Conservation (phyloP, 164 flowering plant genomes). For the Vitis riparia region DNA sequence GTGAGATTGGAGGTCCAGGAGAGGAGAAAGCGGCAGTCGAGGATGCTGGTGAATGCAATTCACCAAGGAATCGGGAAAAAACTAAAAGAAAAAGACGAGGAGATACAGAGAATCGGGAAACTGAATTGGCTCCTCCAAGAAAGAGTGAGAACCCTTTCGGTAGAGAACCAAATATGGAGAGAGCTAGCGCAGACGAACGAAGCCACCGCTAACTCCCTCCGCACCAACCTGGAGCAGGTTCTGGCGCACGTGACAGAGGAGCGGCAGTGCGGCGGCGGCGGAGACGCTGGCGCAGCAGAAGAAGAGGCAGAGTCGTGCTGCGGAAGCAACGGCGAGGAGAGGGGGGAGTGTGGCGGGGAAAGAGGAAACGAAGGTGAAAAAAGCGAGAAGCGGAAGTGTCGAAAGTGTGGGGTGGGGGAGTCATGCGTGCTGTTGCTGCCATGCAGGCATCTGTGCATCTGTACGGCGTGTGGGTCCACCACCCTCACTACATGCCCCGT, state of each 20-base stretch:
- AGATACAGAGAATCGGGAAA: conserved; percentile 39
- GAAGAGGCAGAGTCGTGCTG: conserved; percentile 51
- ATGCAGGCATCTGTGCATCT: conserved; percentile 62
- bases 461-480: conserved; percentile 45
- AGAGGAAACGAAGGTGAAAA: conserved; percentile 5
- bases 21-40: conserved; percentile 30
- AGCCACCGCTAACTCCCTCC: conserved; percentile 46
- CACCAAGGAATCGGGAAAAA: conserved; percentile 26
- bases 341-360: conserved; percentile 10
- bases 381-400: conserved; percentile 28
- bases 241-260: conserved; percentile 27
- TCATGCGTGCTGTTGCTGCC: conserved; percentile 56
- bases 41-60: conserved; percentile 27
- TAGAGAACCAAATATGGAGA: conserved; percentile 54
- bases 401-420: conserved; percentile 44
- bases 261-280: conserved; percentile 8
- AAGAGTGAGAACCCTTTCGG: conserved; percentile 31
- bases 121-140: conserved; percentile 46
- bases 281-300: conserved; percentile 1
- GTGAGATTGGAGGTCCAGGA: conserved; percentile 41
- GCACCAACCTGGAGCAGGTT: conserved; percentile 45
- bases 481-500: conserved; percentile 37
- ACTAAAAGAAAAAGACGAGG: conserved; percentile 48
- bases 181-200: conserved; percentile 53
- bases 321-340: conserved; percentile 28